Base-by-base conservation (phyloP, 768 basidiomycete species). In the Suillus lakei region DNA sequence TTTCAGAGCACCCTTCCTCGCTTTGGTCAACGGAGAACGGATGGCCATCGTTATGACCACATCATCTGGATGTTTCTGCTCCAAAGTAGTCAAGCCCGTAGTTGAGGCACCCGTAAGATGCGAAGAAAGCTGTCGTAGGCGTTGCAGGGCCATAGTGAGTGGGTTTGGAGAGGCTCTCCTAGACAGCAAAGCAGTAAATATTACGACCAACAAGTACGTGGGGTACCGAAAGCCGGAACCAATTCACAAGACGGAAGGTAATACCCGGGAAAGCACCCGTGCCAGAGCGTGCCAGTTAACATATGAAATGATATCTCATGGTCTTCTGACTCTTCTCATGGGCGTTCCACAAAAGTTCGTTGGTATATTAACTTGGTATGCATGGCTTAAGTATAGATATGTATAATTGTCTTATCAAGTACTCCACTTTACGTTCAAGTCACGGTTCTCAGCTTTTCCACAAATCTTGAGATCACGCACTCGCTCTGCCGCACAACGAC, bases 21-120 rank as follows among this genome's bases (percentile, higher is more conserved):
- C 87, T 68, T 90, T 92, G 66, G 89, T 90, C 61, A 92, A 76
- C 1, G 91, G 90, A 4, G 90, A 91, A 38, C 91, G 87, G 69
- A 90, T 87, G 65, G 92, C 91, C 82, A 92, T 84, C 2, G 92
- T 93, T 66, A 94, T 86, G 73, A 94, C 93, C 15, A 94, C 88
- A 82, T 94, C 93, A 67, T 93, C 87, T 4, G 86, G 86, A 60
- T 76, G 83, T 74, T 91, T 89, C 50, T 77, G 79, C 66, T 87
- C 81, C 56, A 93, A 79, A 18, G 82, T 79, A 28, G 81, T 76
- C 8, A 87, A 72, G n/a, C 86, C 86, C 32, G 69, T 75, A 4
- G 39, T 7, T 21, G 82, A 74, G 15, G 82, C 70, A 4, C 77
- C 72, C 23, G 80, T 71, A 61, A 91, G 75, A 70, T 91, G 91